Conservation (phyloP, 108 stramenopile genomes). For the Fragilaria crotonensis region DNA sequence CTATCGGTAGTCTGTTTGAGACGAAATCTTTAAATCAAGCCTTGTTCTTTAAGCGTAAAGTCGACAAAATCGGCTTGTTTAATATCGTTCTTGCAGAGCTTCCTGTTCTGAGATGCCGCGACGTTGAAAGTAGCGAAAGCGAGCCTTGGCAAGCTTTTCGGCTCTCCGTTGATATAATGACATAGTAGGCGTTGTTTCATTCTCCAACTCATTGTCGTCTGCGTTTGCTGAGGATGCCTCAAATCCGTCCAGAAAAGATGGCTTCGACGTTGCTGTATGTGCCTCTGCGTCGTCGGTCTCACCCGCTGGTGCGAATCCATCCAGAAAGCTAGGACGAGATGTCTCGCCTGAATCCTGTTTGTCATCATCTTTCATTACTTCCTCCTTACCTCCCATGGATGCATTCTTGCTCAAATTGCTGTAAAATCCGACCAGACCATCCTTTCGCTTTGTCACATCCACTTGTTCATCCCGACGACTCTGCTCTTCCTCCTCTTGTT, state of each 20-base stretch:
- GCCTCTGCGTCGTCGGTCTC: background rate
- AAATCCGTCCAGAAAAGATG: too few species aligned
- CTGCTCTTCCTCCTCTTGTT: slow-evolving; percentile 43
- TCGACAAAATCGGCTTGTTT: too few species aligned
- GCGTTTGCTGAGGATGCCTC: background rate
- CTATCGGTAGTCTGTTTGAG: too few species aligned
- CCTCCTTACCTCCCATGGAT: slow-evolving; percentile 27
- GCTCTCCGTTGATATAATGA: background rate
- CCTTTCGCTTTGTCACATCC: slow-evolving; percentile 45
- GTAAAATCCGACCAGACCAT: slow-evolving; percentile 49
- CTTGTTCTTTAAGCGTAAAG: too few species aligned
- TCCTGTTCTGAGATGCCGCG: slow-evolving; percentile 9
- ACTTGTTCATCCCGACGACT: slow-evolving; percentile 45
- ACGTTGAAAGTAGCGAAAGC: slow-evolving; percentile 35
- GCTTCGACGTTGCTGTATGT: too few species aligned
- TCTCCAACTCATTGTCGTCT: background rate
- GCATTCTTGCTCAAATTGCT: slow-evolving; percentile 55
- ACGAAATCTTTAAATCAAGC: too few species aligned
- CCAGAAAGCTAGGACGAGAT: slow-evolving; percentile 12
- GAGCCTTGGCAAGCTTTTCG: slow-evolving; percentile 29
- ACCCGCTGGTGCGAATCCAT: slow-evolving; percentile 18
- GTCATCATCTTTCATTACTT: background rate
- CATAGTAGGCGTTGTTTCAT: background rate
- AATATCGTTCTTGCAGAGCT: background rate
- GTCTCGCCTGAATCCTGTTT: slow-evolving; percentile 6